phyloP scores from a whole-genome alignment of 768 basidiomycete species.

The Macrolepiota fuliginosa region DNA sequence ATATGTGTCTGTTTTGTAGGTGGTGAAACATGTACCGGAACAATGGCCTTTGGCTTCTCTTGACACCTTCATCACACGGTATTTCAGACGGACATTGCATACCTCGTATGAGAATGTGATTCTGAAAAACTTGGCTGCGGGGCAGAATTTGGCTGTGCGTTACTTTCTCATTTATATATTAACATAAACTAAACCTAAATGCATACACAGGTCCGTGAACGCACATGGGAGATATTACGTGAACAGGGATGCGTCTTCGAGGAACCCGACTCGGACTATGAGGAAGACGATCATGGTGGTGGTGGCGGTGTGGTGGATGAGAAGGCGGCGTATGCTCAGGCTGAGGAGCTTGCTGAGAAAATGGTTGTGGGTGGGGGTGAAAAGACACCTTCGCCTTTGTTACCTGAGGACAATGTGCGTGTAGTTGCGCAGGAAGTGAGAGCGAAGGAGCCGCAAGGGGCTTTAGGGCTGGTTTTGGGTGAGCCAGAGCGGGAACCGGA shows the following conservation, averaged over 20 bases:
- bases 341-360: conserved; percentile 16
- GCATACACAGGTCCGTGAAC: conserved; percentile 48
- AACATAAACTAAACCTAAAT: too few relatives aligned
- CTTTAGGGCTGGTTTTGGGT: too few relatives aligned
- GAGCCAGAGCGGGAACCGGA: too few relatives aligned
- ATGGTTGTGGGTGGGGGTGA: neutral
- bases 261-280: conserved; percentile 42
- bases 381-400: neutral
- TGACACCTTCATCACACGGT: conserved; percentile 76
- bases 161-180: neutral
- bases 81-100: conserved; percentile 75
- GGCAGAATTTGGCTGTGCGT: conserved; percentile 72
- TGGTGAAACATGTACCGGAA: conserved; percentile 64
- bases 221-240: conserved; percentile 52
- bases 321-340: neutral
- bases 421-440: too few relatives aligned
- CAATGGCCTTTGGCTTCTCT: conserved; percentile 74
- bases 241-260: conserved; percentile 70
- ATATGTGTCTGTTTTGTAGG: conserved; percentile 33
- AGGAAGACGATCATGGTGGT: conserved; percentile 12
- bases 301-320: neutral
- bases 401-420: too few relatives aligned
- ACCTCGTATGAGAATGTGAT: conserved; percentile 68
- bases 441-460: too few relatives aligned
- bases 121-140: conserved; percentile 72